phyloP scores from a whole-genome alignment of 805 yeast species.

The Kodamaea sagamina region DNA sequence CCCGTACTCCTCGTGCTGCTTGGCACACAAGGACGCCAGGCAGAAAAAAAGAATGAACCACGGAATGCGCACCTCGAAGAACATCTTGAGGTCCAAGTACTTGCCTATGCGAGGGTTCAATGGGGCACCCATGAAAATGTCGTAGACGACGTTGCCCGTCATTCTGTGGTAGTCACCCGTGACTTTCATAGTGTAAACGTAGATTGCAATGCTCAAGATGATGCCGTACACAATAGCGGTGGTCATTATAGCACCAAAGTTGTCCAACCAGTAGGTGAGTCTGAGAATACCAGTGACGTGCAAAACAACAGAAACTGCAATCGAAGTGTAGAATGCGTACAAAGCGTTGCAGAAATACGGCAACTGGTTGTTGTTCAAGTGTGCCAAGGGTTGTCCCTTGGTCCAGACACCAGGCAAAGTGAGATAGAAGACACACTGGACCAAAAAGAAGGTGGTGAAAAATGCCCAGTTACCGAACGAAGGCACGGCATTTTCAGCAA shows the following conservation, averaged over 20 bases:
- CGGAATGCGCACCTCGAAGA: conserved; percentile 94
- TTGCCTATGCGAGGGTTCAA: conserved; percentile 93
- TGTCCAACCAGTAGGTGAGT: conserved; percentile 71
- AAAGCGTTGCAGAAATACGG: conserved; percentile 94
- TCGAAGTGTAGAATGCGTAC: conserved; percentile 74
- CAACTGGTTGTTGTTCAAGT: conserved; percentile 74
- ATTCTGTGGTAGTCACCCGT: conserved; percentile 81
- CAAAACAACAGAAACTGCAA: conserved; percentile 55
- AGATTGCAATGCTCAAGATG: conserved; percentile 64
- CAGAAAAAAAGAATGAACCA: conserved; percentile 90
- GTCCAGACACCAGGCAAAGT: conserved; percentile 93
- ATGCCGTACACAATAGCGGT: conserved; percentile 84
- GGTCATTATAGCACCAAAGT: conserved; percentile 90
- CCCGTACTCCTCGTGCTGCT: conserved; percentile 83
- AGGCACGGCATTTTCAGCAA: conserved; percentile 59
- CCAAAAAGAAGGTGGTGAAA: conserved; percentile 66
- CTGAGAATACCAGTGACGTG: conserved; percentile 78
- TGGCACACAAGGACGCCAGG: conserved; percentile 69
- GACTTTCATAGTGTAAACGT: conserved; percentile 62
- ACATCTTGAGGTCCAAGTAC: conserved; percentile 87
- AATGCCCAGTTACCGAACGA: conserved; percentile 62
- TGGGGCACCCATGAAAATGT: conserved; percentile 96
- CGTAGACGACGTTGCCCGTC: conserved; percentile 90
- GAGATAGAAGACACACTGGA: conserved; percentile 75
- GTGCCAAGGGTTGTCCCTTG: conserved; percentile 89